A percentile compares a stretch with the other conserved stretches of the same genome.
These are phyloP conservation scores for Hypoxylon rubiginosum DNA, from an alignment of 2,329 filamentous ascomycete genomes.

Conservation along the genomic window DNA sequence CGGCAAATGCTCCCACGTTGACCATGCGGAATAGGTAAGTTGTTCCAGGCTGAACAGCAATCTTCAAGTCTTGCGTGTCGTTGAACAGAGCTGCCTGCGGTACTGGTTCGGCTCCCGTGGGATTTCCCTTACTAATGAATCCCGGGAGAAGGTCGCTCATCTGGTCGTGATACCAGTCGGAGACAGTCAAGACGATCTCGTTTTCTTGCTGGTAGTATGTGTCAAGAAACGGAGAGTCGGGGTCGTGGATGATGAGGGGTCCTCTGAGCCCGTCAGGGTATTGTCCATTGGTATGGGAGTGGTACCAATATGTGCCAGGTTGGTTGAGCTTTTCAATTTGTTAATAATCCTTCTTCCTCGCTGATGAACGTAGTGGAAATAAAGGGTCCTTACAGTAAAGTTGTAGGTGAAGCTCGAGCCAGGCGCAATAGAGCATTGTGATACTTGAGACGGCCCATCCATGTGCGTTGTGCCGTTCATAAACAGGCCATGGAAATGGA, in stretches of 20 bases:
- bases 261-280: conserved; percentile 79
- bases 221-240: conserved; percentile 67
- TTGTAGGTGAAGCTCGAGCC: conserved; percentile 77
- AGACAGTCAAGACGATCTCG: conserved; percentile 74
- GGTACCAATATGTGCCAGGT: conserved; percentile 85
- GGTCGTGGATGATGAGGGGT: conserved; percentile 75
- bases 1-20: conserved; percentile 80
- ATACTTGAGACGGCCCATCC: conserved; percentile 76
- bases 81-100: conserved; percentile 79
- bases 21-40: conserved; percentile 81
- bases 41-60: conserved; percentile 73
- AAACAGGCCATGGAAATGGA: conserved; percentile 80
- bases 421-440: conserved; percentile 76
- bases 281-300: conserved; percentile 75
- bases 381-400: conserved; percentile 67
- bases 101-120: conserved; percentile 73
- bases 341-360: conserved; percentile 18
- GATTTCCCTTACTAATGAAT: conserved; percentile 68
- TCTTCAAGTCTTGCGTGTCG: conserved; percentile 72
- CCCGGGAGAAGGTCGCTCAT: conserved; percentile 61
- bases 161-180: conserved; percentile 78
- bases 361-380: background rate
- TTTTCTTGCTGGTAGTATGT: conserved; percentile 65
- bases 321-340: conserved; percentile 64
- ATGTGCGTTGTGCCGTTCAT: conserved; percentile 76